Evolutionary conservation across 164 flowering plant species (phyloP), one percentile per base, ranked within the genome.

Genomic region (Echeveria elegans): DNA sequence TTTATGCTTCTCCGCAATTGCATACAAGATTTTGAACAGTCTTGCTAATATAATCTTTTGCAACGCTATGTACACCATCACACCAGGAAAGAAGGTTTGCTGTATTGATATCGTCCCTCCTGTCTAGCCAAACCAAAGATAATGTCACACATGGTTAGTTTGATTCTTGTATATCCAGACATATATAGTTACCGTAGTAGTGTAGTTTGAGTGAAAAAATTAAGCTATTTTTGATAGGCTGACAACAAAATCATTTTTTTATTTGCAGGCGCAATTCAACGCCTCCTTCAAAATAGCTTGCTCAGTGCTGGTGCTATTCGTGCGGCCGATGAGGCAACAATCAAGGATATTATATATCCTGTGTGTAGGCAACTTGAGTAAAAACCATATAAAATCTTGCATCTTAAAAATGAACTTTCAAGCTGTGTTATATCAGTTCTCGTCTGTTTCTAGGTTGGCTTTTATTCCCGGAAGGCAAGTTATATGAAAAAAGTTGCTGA

Each of bases 61-160:
- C 32, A 14, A 2, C n/a, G n/a, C n/a, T n/a, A n/a, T n/a, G n/a
- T n/a, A 66, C 31, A 6, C 37, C 7, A n/a, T 34, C 7, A 7
- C 37, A 34, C 37, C 82, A 94, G 97, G 97, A 92, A 79, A 86
- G 95, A 77, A 83, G 99, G 74, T 95, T 95, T 80, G 92, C 97
- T 23, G 85, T 92, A 50, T 73, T 95, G 76, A 79, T 78, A 59
- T 86, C 92, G n/a, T 84, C 97, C 40, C 97, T 95, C 59, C 77
- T 95, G 16, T 95, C 99, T 67, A 95, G 99, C 82, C 99, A 95
- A 79, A 95, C 99, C 47, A 95, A 95, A 79, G 99, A 95, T 78
- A 79, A 76, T 60, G 89, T 91, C 36, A 95, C 80, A 65, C 92
- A 89, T 86, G 97, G 97, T 80, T 85, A 85, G 97, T 89, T 29